Evolutionary conservation across 177 flowering plant species (phyloP).

Genomic region (Tripterygium wilfordii): DNA sequence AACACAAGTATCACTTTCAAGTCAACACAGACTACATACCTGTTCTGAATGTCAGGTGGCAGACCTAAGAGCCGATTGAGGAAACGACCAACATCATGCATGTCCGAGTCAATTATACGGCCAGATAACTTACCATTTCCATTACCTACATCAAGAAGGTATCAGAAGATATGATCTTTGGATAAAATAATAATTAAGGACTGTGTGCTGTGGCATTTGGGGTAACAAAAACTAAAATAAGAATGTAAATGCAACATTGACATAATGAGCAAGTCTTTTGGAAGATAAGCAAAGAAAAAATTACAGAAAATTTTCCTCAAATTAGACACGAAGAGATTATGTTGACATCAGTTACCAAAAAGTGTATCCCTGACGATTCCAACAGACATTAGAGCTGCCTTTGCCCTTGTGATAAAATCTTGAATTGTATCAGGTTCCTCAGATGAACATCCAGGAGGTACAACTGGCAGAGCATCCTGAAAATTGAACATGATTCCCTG

Average conservation of each 20-base stretch:
- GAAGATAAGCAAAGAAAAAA: too few species aligned
- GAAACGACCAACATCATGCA: slow-evolving; percentile 98
- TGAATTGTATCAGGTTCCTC: slow-evolving; percentile 70
- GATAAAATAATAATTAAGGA: too few species aligned
- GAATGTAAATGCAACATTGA: too few species aligned
- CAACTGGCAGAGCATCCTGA: slow-evolving; percentile 80
- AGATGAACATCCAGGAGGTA: slow-evolving; percentile 87
- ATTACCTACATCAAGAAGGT: slow-evolving; percentile 32
- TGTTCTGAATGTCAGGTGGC: slow-evolving; percentile 96
- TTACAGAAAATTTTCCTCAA: too few species aligned
- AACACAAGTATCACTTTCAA: neutral
- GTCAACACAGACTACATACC: slow-evolving; percentile 29
- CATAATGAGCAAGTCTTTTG: too few species aligned
- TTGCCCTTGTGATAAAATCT: slow-evolving; percentile 71
- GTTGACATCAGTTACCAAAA: slow-evolving; percentile 49
- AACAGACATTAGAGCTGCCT: slow-evolving; percentile 89
- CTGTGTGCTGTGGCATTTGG: too few species aligned
- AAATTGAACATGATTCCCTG: slow-evolving; percentile 13
- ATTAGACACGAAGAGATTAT: too few species aligned
- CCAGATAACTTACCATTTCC: slow-evolving; percentile 78
- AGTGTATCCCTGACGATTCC: slow-evolving; percentile 84
- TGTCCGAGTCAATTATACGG: slow-evolving; percentile 91
- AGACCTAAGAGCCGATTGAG: slow-evolving; percentile 92
- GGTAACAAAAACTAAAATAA: too few species aligned
- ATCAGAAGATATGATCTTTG: too few species aligned